phyloP scores from a whole-genome alignment of 2,329 filamentous ascomycete genomes.

The Trichoderma sp. region DNA sequence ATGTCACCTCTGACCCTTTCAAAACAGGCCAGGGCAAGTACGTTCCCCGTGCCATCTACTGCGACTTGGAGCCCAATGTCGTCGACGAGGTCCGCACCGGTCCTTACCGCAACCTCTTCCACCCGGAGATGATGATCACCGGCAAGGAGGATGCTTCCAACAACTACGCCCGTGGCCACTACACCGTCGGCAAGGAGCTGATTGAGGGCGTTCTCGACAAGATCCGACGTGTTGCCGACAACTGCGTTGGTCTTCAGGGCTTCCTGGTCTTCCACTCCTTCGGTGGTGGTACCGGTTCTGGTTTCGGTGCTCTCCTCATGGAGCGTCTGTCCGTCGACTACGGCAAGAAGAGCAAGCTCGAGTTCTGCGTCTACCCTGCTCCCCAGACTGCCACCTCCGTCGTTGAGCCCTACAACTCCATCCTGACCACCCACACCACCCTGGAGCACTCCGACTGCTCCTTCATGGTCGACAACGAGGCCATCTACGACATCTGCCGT shows the following conservation, averaged over 20 bases:
- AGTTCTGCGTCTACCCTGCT: constrained; percentile 98
- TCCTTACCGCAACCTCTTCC: constrained; percentile 93
- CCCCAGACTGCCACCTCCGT: constrained; percentile 96
- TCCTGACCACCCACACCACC: constrained; percentile 97
- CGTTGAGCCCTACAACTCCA: constrained; percentile 99
- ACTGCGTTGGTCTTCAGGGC: constrained; percentile 95
- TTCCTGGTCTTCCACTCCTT: constrained; percentile 99
- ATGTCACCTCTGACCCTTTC: neutral
- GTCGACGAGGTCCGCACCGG: constrained; percentile 99
- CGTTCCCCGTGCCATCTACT: constrained; percentile 98
- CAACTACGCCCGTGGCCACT: constrained; percentile 99
- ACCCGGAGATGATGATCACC: constrained; percentile 99
- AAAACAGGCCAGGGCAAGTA: constrained; percentile 90
- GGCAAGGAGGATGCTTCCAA: constrained; percentile 99
- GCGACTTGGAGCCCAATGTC: constrained; percentile 99
- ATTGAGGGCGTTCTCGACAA: constrained; percentile 98
- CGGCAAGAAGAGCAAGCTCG: constrained; percentile 99
- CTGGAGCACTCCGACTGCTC: constrained; percentile 99
- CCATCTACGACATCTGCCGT: constrained; percentile 99
- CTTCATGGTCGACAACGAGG: constrained; percentile 99
- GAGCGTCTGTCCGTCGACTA: constrained; percentile 98
- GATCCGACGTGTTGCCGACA: constrained; percentile 94
- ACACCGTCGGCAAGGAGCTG: constrained; percentile 99
- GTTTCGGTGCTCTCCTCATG: constrained; percentile 97
- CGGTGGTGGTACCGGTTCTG: constrained; percentile 96